These are phyloP conservation scores for Trichophyton verrucosum DNA, from an alignment of 2,329 filamentous ascomycete species.

Conservation along the genomic window DNA sequence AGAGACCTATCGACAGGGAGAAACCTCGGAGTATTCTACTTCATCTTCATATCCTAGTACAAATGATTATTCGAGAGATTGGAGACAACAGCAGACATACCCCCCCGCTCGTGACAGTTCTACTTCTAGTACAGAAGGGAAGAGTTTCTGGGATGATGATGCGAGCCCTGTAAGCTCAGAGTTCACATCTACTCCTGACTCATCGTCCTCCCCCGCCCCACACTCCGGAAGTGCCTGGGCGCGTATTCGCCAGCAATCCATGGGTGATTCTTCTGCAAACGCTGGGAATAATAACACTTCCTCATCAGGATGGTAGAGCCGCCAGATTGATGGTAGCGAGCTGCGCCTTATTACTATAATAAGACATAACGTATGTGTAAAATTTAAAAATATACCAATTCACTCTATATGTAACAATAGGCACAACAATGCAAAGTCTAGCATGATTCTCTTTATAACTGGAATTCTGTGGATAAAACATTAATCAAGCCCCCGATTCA, in stretches of 20 bases:
- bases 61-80: background rate
- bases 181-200: conserved; percentile 3
- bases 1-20: conserved; percentile 8
- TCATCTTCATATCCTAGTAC: background rate
- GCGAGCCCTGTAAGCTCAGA: conserved; percentile 20
- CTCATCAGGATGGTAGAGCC: conserved; percentile 9
- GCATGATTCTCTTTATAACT: too few relatives aligned
- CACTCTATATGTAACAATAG: too few relatives aligned
- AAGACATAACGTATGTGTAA: too few relatives aligned
- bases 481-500: too few relatives aligned
- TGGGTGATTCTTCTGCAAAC: background rate
- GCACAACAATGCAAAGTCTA: too few relatives aligned
- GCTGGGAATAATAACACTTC: background rate
- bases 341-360: background rate
- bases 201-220: conserved; percentile 1
- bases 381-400: too few relatives aligned
- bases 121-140: background rate
- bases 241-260: conserved; percentile 19
- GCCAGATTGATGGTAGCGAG: background rate
- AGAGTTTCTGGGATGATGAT: conserved; percentile 26
- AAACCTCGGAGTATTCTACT: background rate
- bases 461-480: too few relatives aligned
- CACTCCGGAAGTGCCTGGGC: conserved; percentile 27
- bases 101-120: background rate
- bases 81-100: background rate